Evolutionary conservation across 2,329 filamentous ascomycete genomes (phyloP).

Genomic region (Fusarium duplospermum): DNA sequence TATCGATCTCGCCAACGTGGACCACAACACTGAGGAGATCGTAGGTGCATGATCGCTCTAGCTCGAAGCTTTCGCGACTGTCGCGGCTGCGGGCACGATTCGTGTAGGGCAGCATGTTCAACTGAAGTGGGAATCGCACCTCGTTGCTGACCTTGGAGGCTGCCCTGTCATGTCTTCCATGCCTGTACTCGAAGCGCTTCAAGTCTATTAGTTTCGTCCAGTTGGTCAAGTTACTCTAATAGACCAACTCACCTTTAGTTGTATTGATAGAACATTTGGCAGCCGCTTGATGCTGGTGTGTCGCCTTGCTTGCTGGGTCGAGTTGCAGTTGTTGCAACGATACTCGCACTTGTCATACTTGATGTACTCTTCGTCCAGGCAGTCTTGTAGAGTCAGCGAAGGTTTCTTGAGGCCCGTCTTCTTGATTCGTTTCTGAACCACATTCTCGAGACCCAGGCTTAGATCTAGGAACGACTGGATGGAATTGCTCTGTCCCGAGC

Average conservation of each 20-base stretch:
- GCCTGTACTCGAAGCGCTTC: constrained; percentile 79
- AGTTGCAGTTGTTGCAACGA: constrained; percentile 83
- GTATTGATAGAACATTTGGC: constrained; percentile 90
- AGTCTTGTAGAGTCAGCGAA: constrained; percentile 71
- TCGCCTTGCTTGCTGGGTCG: constrained; percentile 82
- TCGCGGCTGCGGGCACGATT: constrained; percentile 69
- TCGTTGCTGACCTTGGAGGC: constrained; percentile 90
- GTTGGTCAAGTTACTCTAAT: neutral
- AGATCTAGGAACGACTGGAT: constrained; percentile 93
- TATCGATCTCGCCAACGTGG: constrained; percentile 92
- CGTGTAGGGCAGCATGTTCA: constrained; percentile 93
- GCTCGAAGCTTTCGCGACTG: constrained; percentile 64
- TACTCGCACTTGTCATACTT: constrained; percentile 90
- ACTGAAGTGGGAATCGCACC: constrained; percentile 84
- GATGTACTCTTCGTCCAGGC: constrained; percentile 87
- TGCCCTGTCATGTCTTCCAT: constrained; percentile 71
- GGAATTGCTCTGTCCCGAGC: constrained; percentile 82
- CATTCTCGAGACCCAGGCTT: constrained; percentile 83
- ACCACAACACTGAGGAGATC: constrained; percentile 91
- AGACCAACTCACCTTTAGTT: constrained; percentile 77
- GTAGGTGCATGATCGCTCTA: constrained; percentile 78
- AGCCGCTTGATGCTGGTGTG: constrained; percentile 86
- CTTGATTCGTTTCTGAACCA: constrained; percentile 73
- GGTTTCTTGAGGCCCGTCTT: constrained; percentile 61
- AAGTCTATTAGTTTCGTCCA: constrained; percentile 4